Base-by-base conservation (phyloP, 805 yeast genomes). In the Kluyveromyces siamensis region DNA sequence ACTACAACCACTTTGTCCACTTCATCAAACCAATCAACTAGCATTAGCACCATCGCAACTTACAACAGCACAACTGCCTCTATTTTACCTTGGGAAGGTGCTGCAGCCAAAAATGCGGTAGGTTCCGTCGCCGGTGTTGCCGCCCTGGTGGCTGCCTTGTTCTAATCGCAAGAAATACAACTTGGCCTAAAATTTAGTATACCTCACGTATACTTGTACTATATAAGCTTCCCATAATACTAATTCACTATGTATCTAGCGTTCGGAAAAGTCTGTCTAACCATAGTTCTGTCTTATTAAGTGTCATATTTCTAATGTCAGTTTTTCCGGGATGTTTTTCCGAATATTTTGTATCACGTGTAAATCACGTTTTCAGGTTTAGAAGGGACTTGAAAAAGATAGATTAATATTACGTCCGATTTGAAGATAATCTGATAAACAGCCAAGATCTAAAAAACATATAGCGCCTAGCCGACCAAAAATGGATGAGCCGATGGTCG, bases 1-100 rank as follows among this genome's bases (percentile, higher is more conserved):
- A 58, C 65, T 35, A 68, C 70, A 44, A 61, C 58, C 45, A 61
- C 66, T 33, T 55, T 67, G 25, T 53, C 61, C 11, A 41, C 52
- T 37, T 50, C 38, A n/a, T 33, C 46, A 35, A 47, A 45, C 38
- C 14, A 51, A 51, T 46, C 55, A 27, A 52, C 48, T 54, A 52
- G 50, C 38, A 40, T 53, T 18, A 48, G 56, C 14, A 47, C 52
- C 18, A 43, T 48, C 16, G 49, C 50, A 37, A 35, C 50, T 44
- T 54, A 41, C 48, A 33, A 45, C 49, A 35, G 49, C 21, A 48
- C 58, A n/a, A 44, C 51, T 18, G 48, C 47, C 48, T 40, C 46
- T 21, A 35, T 45, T 36, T 45, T 49, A 37, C 55, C 51, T 49
- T 57, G 59, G 47, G 61, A 50, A 27, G 47, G 56, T 50, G 66